Base-by-base conservation (phyloP, 352 stramenopile species). In the Pythium aphanidermatum region DNA sequence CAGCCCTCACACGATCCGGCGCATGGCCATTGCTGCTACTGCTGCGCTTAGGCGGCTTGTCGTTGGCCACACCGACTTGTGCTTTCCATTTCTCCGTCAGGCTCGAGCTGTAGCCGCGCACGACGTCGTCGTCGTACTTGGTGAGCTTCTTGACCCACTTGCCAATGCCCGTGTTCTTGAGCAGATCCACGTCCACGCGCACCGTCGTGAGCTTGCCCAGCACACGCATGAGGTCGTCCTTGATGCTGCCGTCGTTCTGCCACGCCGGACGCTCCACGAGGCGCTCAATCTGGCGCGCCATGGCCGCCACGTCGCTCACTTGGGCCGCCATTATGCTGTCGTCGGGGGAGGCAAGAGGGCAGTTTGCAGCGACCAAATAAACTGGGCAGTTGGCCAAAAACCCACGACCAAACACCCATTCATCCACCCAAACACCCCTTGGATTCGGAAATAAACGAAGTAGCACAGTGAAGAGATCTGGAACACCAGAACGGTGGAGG, bases 51-150 rank as follows among this genome's bases (percentile, higher is more conserved):
- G 16, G 11, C 3, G 43, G 33, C 44, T 55, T 64, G 13, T 61
- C 35, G 48, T 28, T 32, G 28, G 26, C 39, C 11, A 94, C 50
- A 14, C 81, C 82, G 29, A 94, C 70, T 32, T 88, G 55, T 21
- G 47, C 43, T 65, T 86, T 89, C 82, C 82, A 94, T 52, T 88
- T 89, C 49, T 86, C 77, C 14, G 73, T 92, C 46, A 94, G 64
- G n/a, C 59, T 88, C 13, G 65, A 54, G 36, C 77, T 90, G 63
- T 94, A 94, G 19, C 75, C 79, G 27, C 69, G 66, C 33, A 94
- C 72, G 46, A 91, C 60, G 21, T 89, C 69, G 42, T 94, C 82
- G 16, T 83, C 55, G 58, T 94, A 82, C 56, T 94, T 94, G 49
- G 78, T 84, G 46, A 92, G 69, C 44, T 92, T 92, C 59, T 78